These are phyloP conservation scores for Nyssa sinensis DNA, from an alignment of 148 eudicot species.

Conservation along the genomic window DNA sequence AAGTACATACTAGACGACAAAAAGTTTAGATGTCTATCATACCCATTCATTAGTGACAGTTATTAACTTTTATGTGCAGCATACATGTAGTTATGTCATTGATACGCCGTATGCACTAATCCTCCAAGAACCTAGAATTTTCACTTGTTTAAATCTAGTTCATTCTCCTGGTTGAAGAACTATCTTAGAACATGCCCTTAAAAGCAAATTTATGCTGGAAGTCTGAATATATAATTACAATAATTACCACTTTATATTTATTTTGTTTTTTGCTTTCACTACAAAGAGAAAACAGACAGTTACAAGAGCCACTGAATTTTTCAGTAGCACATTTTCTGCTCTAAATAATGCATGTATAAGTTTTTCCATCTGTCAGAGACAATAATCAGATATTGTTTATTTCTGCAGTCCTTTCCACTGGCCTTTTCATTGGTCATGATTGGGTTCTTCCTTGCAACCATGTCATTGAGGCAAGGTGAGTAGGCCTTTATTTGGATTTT, in stretches of 20 bases:
- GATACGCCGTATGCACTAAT: too few species aligned
- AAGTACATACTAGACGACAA: too few species aligned
- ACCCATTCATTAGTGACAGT: background rate
- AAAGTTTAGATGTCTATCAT: background rate
- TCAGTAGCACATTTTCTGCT: background rate
- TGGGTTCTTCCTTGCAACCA: slow-evolving; percentile 57
- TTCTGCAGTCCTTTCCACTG: slow-evolving; percentile 77
- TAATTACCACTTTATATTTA: too few species aligned
- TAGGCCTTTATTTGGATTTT: background rate
- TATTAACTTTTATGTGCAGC: background rate
- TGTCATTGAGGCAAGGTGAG: slow-evolving; percentile 81
- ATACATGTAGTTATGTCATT: background rate
- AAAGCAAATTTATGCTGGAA: too few species aligned
- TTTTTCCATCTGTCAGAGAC: background rate
- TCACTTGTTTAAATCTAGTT: too few species aligned
- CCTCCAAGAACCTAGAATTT: too few species aligned
- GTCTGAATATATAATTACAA: too few species aligned
- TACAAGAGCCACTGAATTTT: background rate
- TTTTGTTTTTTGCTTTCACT: too few species aligned
- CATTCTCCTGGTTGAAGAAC: too few species aligned
- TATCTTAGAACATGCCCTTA: background rate
- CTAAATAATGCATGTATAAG: background rate
- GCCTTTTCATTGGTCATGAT: slow-evolving; percentile 55
- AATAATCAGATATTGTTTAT: slow-evolving; percentile 1
- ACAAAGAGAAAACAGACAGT: too few species aligned